phyloP scores from a whole-genome alignment of 768 basidiomycete genomes.

The Mycena chlorophos region DNA sequence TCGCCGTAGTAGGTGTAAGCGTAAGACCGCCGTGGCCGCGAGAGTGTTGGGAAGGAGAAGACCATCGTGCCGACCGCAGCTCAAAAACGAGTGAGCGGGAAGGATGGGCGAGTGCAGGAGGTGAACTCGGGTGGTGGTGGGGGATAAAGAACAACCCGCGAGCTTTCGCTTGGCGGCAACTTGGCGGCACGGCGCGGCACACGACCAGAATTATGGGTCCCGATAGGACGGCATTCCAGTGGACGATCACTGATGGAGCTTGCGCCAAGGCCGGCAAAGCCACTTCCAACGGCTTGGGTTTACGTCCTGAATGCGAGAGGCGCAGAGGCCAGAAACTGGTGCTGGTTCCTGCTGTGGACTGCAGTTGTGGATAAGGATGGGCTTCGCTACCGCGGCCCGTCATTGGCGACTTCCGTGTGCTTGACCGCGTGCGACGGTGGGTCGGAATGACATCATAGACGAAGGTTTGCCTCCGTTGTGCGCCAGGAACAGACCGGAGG shows the following conservation, averaged over 20 bases:
- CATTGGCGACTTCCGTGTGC: too few species aligned
- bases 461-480: background rate
- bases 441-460: background rate
- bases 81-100: background rate
- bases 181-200: slow-evolving; percentile 10
- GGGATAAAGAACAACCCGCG: background rate
- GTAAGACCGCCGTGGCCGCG: slow-evolving; percentile 1
- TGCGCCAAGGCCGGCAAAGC: background rate
- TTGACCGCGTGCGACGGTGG: background rate
- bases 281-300: too few species aligned
- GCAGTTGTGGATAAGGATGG: background rate
- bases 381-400: too few species aligned
- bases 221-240: background rate
- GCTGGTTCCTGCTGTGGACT: background rate
- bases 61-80: background rate
- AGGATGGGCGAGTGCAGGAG: background rate
- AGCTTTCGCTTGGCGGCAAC: background rate
- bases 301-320: too few species aligned
- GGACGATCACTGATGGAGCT: background rate
- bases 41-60: background rate
- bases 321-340: background rate
- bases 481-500: background rate
- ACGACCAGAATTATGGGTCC: slow-evolving; percentile 5
- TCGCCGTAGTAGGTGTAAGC: background rate
- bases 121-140: background rate